Evolutionary conservation across 192 early-diverging fungal genomes (phyloP).

Genomic region (Radiomyces spectabilis): DNA sequence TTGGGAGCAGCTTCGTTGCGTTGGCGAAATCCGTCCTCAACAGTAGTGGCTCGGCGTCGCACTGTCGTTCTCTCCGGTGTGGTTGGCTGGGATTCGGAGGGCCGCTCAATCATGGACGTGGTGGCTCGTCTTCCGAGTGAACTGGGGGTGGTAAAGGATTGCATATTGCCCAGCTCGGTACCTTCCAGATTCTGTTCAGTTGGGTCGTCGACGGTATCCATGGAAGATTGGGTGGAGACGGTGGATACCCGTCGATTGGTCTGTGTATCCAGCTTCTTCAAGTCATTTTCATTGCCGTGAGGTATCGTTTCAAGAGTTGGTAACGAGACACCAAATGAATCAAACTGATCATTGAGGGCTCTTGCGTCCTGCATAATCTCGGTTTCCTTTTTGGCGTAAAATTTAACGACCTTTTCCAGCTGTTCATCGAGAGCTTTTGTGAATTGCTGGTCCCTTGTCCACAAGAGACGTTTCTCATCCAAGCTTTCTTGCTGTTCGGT

Average conservation of each 20-base stretch:
- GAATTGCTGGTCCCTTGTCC: too few species aligned
- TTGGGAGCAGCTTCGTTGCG: neutral
- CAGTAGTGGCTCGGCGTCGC: neutral
- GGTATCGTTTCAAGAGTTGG: neutral
- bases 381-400: conserved; percentile 55
- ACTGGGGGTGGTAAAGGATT: too few species aligned
- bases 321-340: conserved; percentile 20
- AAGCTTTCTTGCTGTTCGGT: too few species aligned
- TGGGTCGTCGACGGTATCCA: neutral
- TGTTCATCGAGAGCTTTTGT: conserved; percentile 68
- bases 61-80: too few species aligned
- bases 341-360: conserved; percentile 22
- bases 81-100: too few species aligned
- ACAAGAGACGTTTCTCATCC: too few species aligned
- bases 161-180: too few species aligned
- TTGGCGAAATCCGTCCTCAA: neutral
- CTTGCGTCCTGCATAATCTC: conserved; percentile 23
- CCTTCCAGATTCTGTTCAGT: too few species aligned
- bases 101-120: too few species aligned
- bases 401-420: conserved; percentile 53
- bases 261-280: conserved; percentile 4
- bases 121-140: too few species aligned
- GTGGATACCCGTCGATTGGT: too few species aligned
- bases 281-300: neutral
- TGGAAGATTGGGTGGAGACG: too few species aligned